phyloP scores from a whole-genome alignment of 1,284 basidiomycete genomes.

The Agroathelia rolfsii region DNA sequence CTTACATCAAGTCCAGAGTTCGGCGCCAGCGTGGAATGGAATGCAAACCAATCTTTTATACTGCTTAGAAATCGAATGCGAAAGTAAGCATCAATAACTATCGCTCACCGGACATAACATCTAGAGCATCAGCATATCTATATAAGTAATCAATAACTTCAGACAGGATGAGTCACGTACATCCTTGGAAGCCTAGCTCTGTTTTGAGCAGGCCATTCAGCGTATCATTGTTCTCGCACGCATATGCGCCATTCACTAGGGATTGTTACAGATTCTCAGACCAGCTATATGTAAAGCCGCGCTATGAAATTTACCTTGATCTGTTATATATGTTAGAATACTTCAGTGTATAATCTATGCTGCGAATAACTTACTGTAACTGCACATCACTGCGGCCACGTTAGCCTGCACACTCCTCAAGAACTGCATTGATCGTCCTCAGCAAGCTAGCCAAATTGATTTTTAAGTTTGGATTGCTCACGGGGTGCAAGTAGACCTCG shows the following conservation, averaged over 20 bases:
- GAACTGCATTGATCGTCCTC: constrained; percentile 21
- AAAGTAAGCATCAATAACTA: background rate
- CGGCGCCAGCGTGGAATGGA: constrained; percentile 23
- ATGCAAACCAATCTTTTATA: constrained; percentile 35
- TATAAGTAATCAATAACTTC: background rate
- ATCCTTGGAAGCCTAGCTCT: constrained; percentile 51
- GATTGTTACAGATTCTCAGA: too few relatives aligned
- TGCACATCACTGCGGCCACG: constrained; percentile 66
- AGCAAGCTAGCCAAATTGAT: constrained; percentile 3
- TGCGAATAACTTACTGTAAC: constrained; percentile 47
- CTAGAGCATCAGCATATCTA: background rate
- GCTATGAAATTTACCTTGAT: too few relatives aligned
- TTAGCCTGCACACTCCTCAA: constrained; percentile 39
- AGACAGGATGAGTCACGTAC: constrained; percentile 16
- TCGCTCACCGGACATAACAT: too few relatives aligned
- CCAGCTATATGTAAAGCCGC: too few relatives aligned
- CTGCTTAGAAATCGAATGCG: constrained; percentile 12
- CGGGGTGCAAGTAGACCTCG: constrained; percentile 49
- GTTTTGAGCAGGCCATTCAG: constrained; percentile 49
- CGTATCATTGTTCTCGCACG: constrained; percentile 43
- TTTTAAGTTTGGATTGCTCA: constrained; percentile 4
- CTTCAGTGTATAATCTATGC: too few relatives aligned
- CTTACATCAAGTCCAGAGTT: constrained; percentile 38
- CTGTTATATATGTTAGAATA: too few relatives aligned
- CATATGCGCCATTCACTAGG: constrained; percentile 38